A percentile compares a stretch with the other conserved stretches of the same genome.
Evolutionary conservation across 1,284 basidiomycete genomes (phyloP).

Genomic region (Ceratorhiza oryzae-sativae): DNA sequence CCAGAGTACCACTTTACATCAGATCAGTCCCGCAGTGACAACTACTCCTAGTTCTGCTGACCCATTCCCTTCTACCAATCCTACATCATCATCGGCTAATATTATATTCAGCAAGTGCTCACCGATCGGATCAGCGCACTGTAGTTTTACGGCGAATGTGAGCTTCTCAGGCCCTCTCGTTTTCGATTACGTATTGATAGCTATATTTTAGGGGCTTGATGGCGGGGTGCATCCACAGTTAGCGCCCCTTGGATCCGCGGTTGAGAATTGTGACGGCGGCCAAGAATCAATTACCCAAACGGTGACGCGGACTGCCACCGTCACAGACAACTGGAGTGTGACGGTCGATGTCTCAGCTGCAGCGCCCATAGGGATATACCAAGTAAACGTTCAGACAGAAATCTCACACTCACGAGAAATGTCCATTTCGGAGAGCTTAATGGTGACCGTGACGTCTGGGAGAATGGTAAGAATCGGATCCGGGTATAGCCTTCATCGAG

Average conservation of each 20-base stretch:
- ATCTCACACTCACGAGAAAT: not conserved
- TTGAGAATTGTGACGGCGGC: not conserved
- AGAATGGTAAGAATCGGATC: not conserved
- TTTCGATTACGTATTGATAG: no score
- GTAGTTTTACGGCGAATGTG: no score
- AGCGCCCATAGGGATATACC: not conserved
- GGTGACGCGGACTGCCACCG: not conserved
- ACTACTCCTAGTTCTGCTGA: no score
- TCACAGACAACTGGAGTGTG: not conserved
- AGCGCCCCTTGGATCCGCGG: not conserved
- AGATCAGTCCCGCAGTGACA: no score
- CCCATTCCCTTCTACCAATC: no score
- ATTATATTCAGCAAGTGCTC: no score
- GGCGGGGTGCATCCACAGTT: not conserved
- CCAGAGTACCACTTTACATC: no score
- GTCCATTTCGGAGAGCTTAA: not conserved
- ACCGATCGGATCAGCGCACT: no score
- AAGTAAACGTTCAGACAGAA: not conserved
- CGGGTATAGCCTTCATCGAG: no score
- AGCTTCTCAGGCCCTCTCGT: no score
- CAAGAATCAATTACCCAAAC: not conserved
- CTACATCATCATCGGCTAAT: no score
- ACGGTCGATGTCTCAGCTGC: not conserved
- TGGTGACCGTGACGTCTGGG: not conserved
- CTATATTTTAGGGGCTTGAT: no score